A percentile compares a stretch with the other conserved stretches of the same genome.
These are phyloP conservation scores for Globisporangium radiosum DNA, from an alignment of 352 stramenopile species.

Conservation along the genomic window DNA sequence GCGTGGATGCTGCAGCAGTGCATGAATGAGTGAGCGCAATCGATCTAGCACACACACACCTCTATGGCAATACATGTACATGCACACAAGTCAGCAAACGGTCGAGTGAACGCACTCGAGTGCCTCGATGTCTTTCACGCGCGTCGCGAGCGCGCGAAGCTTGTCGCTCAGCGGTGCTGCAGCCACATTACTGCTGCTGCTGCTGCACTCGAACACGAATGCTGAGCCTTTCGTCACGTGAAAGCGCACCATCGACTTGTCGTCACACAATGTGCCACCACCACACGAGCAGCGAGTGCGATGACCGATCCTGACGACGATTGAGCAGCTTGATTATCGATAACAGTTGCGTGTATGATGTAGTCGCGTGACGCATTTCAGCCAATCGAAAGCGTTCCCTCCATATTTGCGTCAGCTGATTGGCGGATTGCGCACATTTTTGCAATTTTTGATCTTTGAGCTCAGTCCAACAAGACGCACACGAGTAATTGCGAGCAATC, in stretches of 20 bases:
- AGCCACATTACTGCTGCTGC: constrained; percentile 7
- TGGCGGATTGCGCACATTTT: too few relatives aligned
- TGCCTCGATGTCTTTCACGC: constrained; percentile 30
- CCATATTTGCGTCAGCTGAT: constrained; percentile 10
- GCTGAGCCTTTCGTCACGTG: constrained; percentile 60
- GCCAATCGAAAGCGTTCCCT: constrained; percentile 30
- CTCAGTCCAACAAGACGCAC: neutral
- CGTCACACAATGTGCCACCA: neutral
- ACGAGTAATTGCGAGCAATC: too few relatives aligned
- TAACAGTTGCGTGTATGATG: too few relatives aligned
- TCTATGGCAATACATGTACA: too few relatives aligned
- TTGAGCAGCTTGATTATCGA: too few relatives aligned
- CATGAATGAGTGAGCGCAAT: neutral
- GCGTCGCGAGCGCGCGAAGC: constrained; percentile 16
- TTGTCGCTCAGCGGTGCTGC: neutral
- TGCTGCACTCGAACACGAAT: constrained; percentile 61
- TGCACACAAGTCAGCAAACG: neutral
- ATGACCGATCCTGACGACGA: too few relatives aligned
- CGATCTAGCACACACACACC: too few relatives aligned
- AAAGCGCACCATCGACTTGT: constrained; percentile 27
- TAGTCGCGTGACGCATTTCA: constrained; percentile 6
- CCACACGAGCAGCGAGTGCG: too few relatives aligned
- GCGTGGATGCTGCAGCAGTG: constrained; percentile 24
- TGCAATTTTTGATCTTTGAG: too few relatives aligned
- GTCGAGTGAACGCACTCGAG: constrained; percentile 29